Base-by-base conservation (phyloP, 2,329 filamentous ascomycete genomes). In the Alternaria sp. region DNA sequence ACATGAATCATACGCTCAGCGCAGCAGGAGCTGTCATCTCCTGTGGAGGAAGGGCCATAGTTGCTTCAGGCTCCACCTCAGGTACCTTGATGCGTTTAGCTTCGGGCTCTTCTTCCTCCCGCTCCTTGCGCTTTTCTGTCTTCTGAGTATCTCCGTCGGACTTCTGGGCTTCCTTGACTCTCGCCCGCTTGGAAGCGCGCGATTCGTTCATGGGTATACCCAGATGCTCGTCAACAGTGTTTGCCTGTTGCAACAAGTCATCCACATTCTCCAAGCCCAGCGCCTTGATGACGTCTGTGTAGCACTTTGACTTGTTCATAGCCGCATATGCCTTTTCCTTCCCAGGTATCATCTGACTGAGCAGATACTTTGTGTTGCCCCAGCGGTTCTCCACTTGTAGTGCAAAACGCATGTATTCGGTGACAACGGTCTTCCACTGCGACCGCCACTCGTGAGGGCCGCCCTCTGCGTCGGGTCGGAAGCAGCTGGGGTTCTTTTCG, bases 361-460 rank as follows among this genome's bases (percentile, higher is more conserved):
- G 87, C 32, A 95, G 83, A 76, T 91, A 99, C 78, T 99, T 99
- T 5, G 94, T 97, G 81, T 99, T 99, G 44, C 91, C 90, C 77
- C 90, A 95, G 63, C 89, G 88, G 77, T 99, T 98, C 75, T 94
- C 89, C 12, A 93, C 88, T 57, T 91, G 88, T 70, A 99, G 83
- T 30, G 89, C 86, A 32, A 85, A 86, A 63, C 86, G 85, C 65
- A 98, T 75, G 75, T 97, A 98, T 64, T 89, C 85, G 64, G 87
- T 85, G 3, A 91, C 91, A 1, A 96, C 89, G 51, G 94, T 89
- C 61, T 84, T 81, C 94, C 94, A 98, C 1, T 86, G 82, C 0
- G 87, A 85, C 34, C 89, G 70, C 74, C 76, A 78, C 49, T 75
- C 75, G 43, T 75, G 71, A 3, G 75, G 74, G 1, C 92, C 93